Base-by-base conservation (phyloP, 2,329 filamentous ascomycete species). In the Aspergillus luchuensis region DNA sequence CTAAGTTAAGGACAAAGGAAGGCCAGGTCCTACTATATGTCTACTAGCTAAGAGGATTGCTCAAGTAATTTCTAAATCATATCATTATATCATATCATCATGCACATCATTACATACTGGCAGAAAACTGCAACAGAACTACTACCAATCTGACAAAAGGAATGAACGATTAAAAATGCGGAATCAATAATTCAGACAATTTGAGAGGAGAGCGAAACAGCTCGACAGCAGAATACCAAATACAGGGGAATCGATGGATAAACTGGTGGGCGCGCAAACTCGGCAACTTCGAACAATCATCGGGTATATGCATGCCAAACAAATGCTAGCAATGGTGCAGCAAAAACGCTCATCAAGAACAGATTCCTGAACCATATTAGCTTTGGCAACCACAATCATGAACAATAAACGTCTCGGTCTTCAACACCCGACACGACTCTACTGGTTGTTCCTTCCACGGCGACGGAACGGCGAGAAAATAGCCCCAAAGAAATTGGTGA, bases 391-490 rank as follows among this genome's bases (percentile, higher is more conserved):
- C 43, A 57, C 59, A 64, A 58, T 17, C 58, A 62, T 59, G 56
- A 58, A 61, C 60, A 65, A 62, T 47, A 59, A 49, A 59, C 38
- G 21, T 54, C 30, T 43, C 30, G 41, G 17, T 36, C 41, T 55
- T 55, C 33, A 30, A 25, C 21, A 55, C 52, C 57, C 36, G 41
- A 55, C 39, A 48, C n/a, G 49, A 47, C 23, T 67, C 72, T 72
- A 71, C 62, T 74, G 67, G 61, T 66, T 58, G 54, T 67, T 55
- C 59, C 69, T 72, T 57, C 66, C 70, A 55, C 72, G 70, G 50
- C 75, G 73, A 59, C 77, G 76, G 71, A 78, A 76, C 25, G 72
- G 71, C 23, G 73, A 67, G 66, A 79, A 78, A 30, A 79, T 63
- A 28, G 72, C 69, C 36, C 76, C 76, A 61, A 79, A 74, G 66